Percentiles rank a stretch among this genome's conserved stretches.
Evolutionary conservation across 2,329 filamentous ascomycete species (phyloP).

Genomic region (Dactylellina drechsleri): DNA sequence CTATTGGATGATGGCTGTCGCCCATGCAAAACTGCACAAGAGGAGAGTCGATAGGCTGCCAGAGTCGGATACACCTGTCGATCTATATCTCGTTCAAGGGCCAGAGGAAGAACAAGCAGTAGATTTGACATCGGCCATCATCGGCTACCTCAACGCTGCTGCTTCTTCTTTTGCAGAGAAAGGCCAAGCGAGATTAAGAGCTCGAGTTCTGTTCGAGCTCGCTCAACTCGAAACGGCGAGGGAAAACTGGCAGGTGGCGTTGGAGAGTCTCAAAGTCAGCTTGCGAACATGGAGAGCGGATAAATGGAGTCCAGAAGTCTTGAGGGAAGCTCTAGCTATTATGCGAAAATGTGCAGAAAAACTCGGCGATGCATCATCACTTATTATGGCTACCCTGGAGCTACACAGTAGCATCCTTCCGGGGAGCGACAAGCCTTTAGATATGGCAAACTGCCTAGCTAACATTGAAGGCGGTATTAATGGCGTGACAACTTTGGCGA

Average conservation of each 20-base stretch:
- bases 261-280: conserved; percentile 41
- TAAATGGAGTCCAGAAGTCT: conserved; percentile 69
- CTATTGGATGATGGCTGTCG: conserved; percentile 72
- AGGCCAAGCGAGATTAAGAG: conserved; percentile 38
- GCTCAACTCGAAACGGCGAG: conserved; percentile 43
- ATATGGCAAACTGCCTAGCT: conserved; percentile 69
- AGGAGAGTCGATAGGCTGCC: conserved; percentile 69
- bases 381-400: conserved; percentile 74
- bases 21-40: conserved; percentile 68
- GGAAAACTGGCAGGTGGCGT: conserved; percentile 43
- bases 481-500: conserved; percentile 66
- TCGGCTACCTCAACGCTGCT: conserved; percentile 42
- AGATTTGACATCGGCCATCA: conserved; percentile 48
- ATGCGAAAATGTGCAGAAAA: conserved; percentile 69
- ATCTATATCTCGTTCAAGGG: conserved; percentile 74
- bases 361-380: conserved; percentile 67
- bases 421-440: conserved; percentile 55
- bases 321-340: conserved; percentile 72
- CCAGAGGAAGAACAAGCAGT: conserved; percentile 61
- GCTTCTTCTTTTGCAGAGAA: conserved; percentile 41
- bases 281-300: conserved; percentile 63
- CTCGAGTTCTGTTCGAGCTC: conserved; percentile 42
- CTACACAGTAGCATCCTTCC: conserved; percentile 69
- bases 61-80: conserved; percentile 71
- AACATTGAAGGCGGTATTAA: conserved; percentile 62